Base-by-base conservation (phyloP, 2,329 filamentous ascomycete genomes). In the Trichophyton mentagrophytes region DNA sequence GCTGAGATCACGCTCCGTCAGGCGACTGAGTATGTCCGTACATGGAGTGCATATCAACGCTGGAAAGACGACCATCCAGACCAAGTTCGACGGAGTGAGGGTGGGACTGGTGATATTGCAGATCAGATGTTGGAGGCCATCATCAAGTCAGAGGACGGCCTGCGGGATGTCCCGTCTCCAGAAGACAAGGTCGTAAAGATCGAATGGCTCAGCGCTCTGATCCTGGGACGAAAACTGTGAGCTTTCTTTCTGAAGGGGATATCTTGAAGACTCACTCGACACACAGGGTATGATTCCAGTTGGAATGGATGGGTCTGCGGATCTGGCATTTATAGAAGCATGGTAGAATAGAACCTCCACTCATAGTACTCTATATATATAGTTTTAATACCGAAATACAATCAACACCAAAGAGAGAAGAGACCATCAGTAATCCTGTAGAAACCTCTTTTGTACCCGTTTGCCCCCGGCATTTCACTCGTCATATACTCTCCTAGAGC, bases 101-200 rank as follows among this genome's bases (percentile, higher is more conserved):
- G 82, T 4, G 84, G 83, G 1, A 64, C 74, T 6, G 83, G 83
- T 1, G 85, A 87, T 70, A 67, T 86, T 47, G 74, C 83, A n/a
- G 85, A 87, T 71, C 68, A 79, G 63, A 76, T 86, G 74, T 82
- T 85, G 72, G 82, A 85, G 61, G 75, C 76, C 62, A 81, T 86
- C 67, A 69, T 81, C 3, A 74, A 76, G 59, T 75, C 72, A n/a
- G 81, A 83, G 64, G 77, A 78, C 3, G 72, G 76, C 61, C 84
- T 81, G 65, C 73, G 71, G 1, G 66, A 71, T 22, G 66, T 66
- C 15, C 58, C 15, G 30, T 27, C 49, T 9, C 30, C 36, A n/a
- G 20, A 30, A n/a, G 51, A 56, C 17, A 40, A 44, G 9, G n/a
- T 38, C 30, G 59, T 61, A 6, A 40, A 25, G 20, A n/a, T 61